Percentiles rank a stretch among this genome's conserved stretches.
Conservation (phyloP, 2,329 filamentous ascomycete species). For the Penicillium sp. region DNA sequence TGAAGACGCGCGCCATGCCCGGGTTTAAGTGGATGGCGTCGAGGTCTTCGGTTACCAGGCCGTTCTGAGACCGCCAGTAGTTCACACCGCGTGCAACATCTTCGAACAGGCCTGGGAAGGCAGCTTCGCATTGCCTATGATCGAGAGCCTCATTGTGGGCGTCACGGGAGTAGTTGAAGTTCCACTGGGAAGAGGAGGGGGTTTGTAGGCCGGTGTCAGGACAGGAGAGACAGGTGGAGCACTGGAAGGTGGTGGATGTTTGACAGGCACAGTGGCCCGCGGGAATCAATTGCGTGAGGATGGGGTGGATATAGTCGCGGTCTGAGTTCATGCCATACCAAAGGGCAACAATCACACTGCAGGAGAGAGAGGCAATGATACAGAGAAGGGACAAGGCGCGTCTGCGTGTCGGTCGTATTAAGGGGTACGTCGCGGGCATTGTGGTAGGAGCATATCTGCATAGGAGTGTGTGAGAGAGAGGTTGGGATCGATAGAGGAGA, state of each 20-base stretch:
- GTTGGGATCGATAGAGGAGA: slow-evolving; percentile 1
- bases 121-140: slow-evolving; percentile 27
- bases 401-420: slow-evolving; percentile 23
- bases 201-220: slow-evolving; percentile 16
- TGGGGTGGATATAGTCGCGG: slow-evolving; percentile 33
- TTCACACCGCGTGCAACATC: slow-evolving; percentile 29
- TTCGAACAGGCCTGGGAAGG: slow-evolving; percentile 38
- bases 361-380: slow-evolving; percentile 18
- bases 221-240: slow-evolving; percentile 33
- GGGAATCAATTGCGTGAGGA: slow-evolving; percentile 38
- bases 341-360: slow-evolving; percentile 21
- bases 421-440: slow-evolving; percentile 22
- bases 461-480: background rate
- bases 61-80: slow-evolving; percentile 29
- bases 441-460: slow-evolving; percentile 5
- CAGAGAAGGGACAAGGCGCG: slow-evolving; percentile 22
- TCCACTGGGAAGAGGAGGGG: slow-evolving; percentile 22
- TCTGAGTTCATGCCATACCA: slow-evolving; percentile 39
- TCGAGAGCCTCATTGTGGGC: slow-evolving; percentile 29
- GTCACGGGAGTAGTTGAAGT: slow-evolving; percentile 33
- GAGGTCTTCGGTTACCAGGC: slow-evolving; percentile 26
- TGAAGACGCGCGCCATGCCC: slow-evolving; percentile 36
- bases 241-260: slow-evolving; percentile 38
- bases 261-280: slow-evolving; percentile 39
- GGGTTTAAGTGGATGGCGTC: slow-evolving; percentile 26